These are phyloP conservation scores for Solanum pinnatisectum DNA, from an alignment of 257 asterid species.

Conservation along the genomic window DNA sequence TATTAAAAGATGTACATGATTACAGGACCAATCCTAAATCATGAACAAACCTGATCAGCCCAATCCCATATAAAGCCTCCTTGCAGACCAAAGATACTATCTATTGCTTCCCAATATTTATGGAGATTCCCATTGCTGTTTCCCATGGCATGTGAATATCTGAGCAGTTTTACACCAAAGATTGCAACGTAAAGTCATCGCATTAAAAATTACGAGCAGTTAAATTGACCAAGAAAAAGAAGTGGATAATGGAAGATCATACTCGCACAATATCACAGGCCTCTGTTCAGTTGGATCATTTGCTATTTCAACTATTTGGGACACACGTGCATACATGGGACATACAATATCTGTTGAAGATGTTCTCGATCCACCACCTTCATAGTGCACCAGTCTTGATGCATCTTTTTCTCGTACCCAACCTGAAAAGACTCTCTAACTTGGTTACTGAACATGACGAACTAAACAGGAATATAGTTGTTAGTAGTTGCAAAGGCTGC, in stretches of 20 bases:
- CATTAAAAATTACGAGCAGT: background rate
- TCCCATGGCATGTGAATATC: conserved; percentile 97
- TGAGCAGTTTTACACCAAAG: conserved; percentile 9
- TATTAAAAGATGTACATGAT: background rate
- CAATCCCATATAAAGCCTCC: conserved; percentile 99
- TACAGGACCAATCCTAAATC: background rate
- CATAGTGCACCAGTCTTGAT: conserved; percentile 82
- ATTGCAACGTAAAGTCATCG: background rate
- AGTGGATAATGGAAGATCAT: conserved; percentile 22
- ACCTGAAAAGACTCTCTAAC: conserved; percentile 33
- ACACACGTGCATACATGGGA: conserved; percentile 96
- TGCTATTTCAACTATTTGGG: conserved; percentile 82
- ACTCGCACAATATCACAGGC: conserved; percentile 96
- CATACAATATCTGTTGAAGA: conserved; percentile 93
- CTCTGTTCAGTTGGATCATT: conserved; percentile 81
- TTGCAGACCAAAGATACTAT: conserved; percentile 91
- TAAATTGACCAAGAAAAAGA: background rate
- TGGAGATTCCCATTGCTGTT: conserved; percentile 94
- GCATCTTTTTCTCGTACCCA: conserved; percentile 88
- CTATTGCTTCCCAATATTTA: conserved; percentile 97
- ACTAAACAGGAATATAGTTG: background rate
- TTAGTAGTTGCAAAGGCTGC: background rate
- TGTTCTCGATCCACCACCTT: conserved; percentile 93
- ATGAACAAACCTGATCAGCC: conserved; percentile 83
- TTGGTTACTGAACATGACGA: background rate